Base-by-base conservation (phyloP, 2,329 filamentous ascomycete species). In the Blastomyces percursus region DNA sequence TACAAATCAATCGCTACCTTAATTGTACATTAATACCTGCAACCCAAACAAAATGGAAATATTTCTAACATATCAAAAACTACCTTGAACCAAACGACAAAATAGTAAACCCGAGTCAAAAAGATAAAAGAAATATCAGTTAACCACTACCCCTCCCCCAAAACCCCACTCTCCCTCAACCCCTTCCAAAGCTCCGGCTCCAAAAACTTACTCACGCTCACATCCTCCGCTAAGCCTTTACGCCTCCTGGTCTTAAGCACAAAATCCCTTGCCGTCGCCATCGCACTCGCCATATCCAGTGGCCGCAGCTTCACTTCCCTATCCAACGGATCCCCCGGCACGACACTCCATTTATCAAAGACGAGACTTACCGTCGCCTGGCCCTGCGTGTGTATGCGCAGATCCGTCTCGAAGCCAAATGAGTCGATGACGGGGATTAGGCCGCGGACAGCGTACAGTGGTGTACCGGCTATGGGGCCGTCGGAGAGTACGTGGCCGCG, bases 361-460 rank as follows among this genome's bases (percentile, higher is more conserved):
- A 96, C 91, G 44, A 99, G 82, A 69, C 87, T 91, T 61, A 97
- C 86, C 71, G 90, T 92, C 62, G 92, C 91, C 73, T 91, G 88
- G 60, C 94, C 93, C 78, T 96, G 90, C 0, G 93, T 96, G 76
- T 96, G 92, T 72, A 97, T 97, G 66, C 94, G 84, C 63, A 99
- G 81, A 78, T 99, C 94, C 16, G 94, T 97, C 80, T 99, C 94
- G 76, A 99, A 97, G 24, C 94, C 94, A 71, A 99, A 99, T 38
- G 87, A 91, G 79, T 99, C 94, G 72, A 99, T 96, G 64, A 97
- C 94, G 11, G 94, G 94, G 62, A 99, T 86, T 59, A 97, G 81
- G 3, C 94, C 94, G 70, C 87, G 89, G 61, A 96, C 92, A 27
- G 89, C 88, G 77, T 96, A 97, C 12, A 99, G 82, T 4, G 93